phyloP scores from a whole-genome alignment of 1,284 basidiomycete genomes.

The Trichosporon coremiiforme region DNA sequence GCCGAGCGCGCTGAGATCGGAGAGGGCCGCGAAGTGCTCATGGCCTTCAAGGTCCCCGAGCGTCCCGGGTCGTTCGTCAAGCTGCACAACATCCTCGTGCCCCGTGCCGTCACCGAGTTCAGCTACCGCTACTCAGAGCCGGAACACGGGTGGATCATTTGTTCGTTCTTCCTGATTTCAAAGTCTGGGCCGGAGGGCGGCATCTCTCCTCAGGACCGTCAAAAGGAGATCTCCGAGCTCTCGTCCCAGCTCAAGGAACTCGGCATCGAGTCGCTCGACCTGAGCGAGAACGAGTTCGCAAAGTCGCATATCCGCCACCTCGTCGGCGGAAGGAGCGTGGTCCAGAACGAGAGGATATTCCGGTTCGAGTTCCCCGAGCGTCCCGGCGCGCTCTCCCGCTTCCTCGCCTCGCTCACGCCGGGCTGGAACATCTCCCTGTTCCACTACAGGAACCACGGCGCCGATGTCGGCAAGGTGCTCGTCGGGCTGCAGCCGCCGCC shows the following conservation, averaged over 20 bases:
- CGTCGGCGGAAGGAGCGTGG: constrained; percentile 78
- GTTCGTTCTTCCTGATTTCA: constrained; percentile 80
- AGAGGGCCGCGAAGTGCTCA: constrained; percentile 88
- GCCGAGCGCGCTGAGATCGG: constrained; percentile 97
- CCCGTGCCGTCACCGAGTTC: constrained; percentile 94
- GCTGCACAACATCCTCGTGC: constrained; percentile 83
- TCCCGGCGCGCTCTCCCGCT: constrained; percentile 86
- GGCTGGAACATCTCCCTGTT: constrained; percentile 96
- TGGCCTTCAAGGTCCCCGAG: constrained; percentile 93
- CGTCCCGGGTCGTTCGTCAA: constrained; percentile 88
- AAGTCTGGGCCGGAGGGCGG: constrained; percentile 46
- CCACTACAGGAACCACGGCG: constrained; percentile 97
- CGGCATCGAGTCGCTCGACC: constrained; percentile 82
- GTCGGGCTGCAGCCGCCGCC: constrained; percentile 90
- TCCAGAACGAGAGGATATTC: constrained; percentile 85
- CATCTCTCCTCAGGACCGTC: constrained; percentile 60
- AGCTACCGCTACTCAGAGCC: constrained; percentile 74
- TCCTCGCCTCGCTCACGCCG: constrained; percentile 75
- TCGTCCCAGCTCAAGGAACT: constrained; percentile 65
- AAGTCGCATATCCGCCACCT: constrained; percentile 94
- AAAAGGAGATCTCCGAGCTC: constrained; percentile 69
- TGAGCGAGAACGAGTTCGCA: constrained; percentile 92
- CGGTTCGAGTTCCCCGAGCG: constrained; percentile 98
- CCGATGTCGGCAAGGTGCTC: constrained; percentile 86
- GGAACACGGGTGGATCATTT: constrained; percentile 76